A percentile compares a stretch with the other conserved stretches of the same genome.
Evolutionary conservation across 148 eudicot species (phyloP).

Genomic region (Dianthus caryophyllus): DNA sequence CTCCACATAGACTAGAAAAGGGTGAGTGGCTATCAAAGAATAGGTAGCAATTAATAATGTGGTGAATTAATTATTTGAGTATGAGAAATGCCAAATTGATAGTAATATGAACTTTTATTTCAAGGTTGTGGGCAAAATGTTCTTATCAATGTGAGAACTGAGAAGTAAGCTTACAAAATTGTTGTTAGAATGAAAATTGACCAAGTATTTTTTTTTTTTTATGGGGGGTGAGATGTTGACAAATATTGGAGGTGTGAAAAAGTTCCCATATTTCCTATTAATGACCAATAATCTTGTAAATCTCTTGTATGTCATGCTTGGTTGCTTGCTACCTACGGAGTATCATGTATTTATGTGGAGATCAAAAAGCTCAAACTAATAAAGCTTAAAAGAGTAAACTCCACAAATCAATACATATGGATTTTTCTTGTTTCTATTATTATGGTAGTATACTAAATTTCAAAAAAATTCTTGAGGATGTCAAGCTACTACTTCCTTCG

Average conservation of each 20-base stretch:
- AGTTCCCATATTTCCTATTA: conserved; percentile 2
- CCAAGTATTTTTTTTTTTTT: conserved; percentile 1
- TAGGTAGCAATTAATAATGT: neutral
- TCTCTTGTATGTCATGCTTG: neutral
- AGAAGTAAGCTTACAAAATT: neutral
- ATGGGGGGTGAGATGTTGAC: conserved; percentile 14
- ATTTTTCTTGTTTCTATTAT: no score
- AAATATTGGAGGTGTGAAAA: neutral
- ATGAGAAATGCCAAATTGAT: conserved; percentile 12
- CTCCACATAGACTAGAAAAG: conserved; percentile 3
- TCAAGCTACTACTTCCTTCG: no score
- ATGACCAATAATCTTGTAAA: neutral
- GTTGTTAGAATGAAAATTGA: neutral
- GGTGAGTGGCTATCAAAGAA: conserved; percentile 14
- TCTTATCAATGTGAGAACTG: neutral
- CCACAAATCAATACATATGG: no score
- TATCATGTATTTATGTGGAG: no score
- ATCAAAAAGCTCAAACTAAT: neutral
- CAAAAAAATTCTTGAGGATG: no score
- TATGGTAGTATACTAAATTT: no score
- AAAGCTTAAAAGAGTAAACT: neutral
- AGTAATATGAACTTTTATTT: conserved; percentile 1
- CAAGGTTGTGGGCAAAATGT: conserved; percentile 1
- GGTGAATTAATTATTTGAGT: neutral
- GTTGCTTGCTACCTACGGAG: neutral